A percentile compares a stretch with the other conserved stretches of the same genome.
Evolutionary conservation across 495 filamentous ascomycete species (phyloP).

Genomic region (Trichoderma orchidacearum): DNA sequence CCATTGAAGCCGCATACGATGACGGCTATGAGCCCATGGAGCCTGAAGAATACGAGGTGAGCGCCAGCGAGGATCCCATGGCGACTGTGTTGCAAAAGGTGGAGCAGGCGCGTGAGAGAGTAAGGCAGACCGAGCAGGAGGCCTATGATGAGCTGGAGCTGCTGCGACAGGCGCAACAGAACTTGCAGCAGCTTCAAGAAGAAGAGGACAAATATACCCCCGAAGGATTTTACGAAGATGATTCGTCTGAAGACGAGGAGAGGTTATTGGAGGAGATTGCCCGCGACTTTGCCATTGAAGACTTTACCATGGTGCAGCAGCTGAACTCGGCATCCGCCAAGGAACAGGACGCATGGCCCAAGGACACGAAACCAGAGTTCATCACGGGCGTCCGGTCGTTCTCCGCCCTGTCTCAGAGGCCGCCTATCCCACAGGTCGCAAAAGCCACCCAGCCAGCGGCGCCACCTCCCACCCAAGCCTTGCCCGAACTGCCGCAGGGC

Average conservation of each 20-base stretch:
- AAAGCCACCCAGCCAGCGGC: conserved; percentile 11
- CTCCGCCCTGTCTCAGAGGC: conserved; percentile 63
- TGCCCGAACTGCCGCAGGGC: conserved; percentile 22
- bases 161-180: conserved; percentile 28
- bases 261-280: conserved; percentile 89
- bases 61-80: conserved; percentile 34
- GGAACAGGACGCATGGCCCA: conserved; percentile 23
- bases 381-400: conserved; percentile 28
- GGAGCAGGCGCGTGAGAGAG: conserved; percentile 64
- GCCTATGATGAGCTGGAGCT: conserved; percentile 46
- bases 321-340: conserved; percentile 5
- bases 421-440: conserved; percentile 16
- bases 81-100: conserved; percentile 53
- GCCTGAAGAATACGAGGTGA: conserved; percentile 27
- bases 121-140: conserved; percentile 66
- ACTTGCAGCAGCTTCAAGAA: conserved; percentile 18
- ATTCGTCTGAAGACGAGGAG: conserved; percentile 85
- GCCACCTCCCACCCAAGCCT: conserved; percentile 27
- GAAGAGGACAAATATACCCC: conserved; percentile 23
- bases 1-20: conserved; percentile 91
- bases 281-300: conserved; percentile 71
- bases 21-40: conserved; percentile 75
- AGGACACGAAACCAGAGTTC: conserved; percentile 23
- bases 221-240: conserved; percentile 40
- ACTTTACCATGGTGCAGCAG: conserved; percentile 51